phyloP scores from a whole-genome alignment of 352 stramenopile species.

The Globisporangium carolinianum region DNA sequence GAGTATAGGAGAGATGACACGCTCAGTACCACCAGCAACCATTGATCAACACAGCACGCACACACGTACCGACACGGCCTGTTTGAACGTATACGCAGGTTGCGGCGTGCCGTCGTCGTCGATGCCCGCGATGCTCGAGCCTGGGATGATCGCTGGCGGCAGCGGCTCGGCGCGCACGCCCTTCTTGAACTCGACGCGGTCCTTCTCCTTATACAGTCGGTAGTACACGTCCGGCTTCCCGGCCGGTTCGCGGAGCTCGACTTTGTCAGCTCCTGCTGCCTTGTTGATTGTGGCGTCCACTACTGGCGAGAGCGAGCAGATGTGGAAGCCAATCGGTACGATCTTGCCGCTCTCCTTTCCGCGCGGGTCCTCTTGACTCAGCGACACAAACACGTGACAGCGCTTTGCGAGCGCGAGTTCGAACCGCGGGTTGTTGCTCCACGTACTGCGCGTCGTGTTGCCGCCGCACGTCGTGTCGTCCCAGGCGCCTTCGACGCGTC shows the following conservation, averaged over 20 bases:
- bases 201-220: slow-evolving; percentile 60
- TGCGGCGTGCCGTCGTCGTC: slow-evolving; percentile 67
- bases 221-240: slow-evolving; percentile 64
- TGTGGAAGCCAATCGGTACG: slow-evolving; percentile 73
- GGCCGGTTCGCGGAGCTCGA: slow-evolving; percentile 55
- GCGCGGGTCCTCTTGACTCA: slow-evolving; percentile 77
- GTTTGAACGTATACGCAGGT: slow-evolving; percentile 78
- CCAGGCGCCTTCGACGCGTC: slow-evolving; percentile 70
- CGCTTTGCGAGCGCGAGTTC: slow-evolving; percentile 59
- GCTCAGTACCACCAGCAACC: too few relatives aligned
- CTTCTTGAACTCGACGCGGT: slow-evolving; percentile 50
- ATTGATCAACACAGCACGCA: too few relatives aligned
- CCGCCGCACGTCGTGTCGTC: slow-evolving; percentile 70
- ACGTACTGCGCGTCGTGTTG: slow-evolving; percentile 80
- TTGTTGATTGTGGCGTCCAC: slow-evolving; percentile 17
- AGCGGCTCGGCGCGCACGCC: slow-evolving; percentile 39
- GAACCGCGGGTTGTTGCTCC: slow-evolving; percentile 85
- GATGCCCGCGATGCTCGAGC: slow-evolving; percentile 51
- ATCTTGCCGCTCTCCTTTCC: slow-evolving; percentile 68
- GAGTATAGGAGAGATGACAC: too few relatives aligned
- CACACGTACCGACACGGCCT: slow-evolving; percentile 55
- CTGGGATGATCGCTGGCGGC: slow-evolving; percentile 70
- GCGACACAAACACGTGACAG: slow-evolving; percentile 58
- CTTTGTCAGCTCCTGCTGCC: slow-evolving; percentile 13
- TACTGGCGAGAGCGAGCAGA: slow-evolving; percentile 46